Evolutionary conservation across 371 early-diverging fungal species (phyloP), one percentile per base, ranked within the genome.

Genomic region (Mucor velutinosus): DNA sequence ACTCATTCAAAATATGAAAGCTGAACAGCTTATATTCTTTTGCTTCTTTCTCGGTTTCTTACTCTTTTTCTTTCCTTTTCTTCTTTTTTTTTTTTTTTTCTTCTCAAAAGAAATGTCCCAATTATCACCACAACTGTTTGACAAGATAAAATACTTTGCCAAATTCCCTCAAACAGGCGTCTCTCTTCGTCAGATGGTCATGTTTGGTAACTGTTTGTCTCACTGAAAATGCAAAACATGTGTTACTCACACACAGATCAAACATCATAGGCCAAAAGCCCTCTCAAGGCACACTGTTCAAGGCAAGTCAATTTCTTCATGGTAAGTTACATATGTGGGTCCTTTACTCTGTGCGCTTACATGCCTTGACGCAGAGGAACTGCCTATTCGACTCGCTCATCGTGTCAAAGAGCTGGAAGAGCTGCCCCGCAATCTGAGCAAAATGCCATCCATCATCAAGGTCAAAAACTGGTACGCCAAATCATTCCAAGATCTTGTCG

Each of bases 401-500:
- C 87, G 99, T 25, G 97, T 97, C 29, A 95, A 96, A 43, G 99
- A 98, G 79, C 85, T 98, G 45, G 97, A 97, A 56, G 89, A 91
- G 67, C 79, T 98, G 33, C 98, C 98, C 0, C 85, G 93, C 61
- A 85, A 86, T 60, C 83, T 98, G n/a, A 89, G 89, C 62, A 84
- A 92, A 35, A 97, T 97, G 97, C 93, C 93, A 17, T 92, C 93
- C 32, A 93, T 98, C 58, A 67, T 87, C 57, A 87, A 88, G 47
- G 99, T 98, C 23, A 95, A 96, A 78, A 84, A 95, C 67, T 96
- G 96, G 98, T 98, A 98, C 76, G 91, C 95, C 32, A 94, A 96
- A 65, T 93, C 94, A 21, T 98, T 79, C 59, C 68, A 88, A 82
- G 95, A 95, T 15, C 78, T 95, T 33, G 80, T 89, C 33, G 87